Evolutionary conservation across 257 asterid species (phyloP), one percentile per base, ranked within the genome.

Genomic region (Penstemon barbatus): DNA sequence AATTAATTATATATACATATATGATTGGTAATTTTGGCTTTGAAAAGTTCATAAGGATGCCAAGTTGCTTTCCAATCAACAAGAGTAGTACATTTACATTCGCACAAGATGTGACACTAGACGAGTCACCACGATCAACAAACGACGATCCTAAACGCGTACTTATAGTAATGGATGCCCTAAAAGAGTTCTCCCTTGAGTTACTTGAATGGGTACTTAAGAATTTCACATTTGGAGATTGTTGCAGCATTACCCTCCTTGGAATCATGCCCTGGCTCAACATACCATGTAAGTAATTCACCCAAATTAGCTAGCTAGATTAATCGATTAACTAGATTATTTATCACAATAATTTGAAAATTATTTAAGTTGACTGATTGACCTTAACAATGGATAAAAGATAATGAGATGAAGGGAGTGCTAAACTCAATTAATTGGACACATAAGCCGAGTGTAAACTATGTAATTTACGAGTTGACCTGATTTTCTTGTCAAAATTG

Each of bases 251-350:
- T 44, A 83, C 83, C 43, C 77, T 89, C 57, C 78, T 87, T 3
- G 96, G 92, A 1, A 69, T 79, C 41, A 74, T 51, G 72, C 96
- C 92, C 0, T 89, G 87, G 84, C 86, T 86, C 48, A 88, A 84
- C 55, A 80, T 89, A 7, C 85, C 90, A 4, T 62, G 93, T 85
- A 10, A 64, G 75, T 57, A 25, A 25, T 18, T 40, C 7, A 3
- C 5, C 11, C 11, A 46, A 2, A 46, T 46, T 46, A 3, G 2
- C 5, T 3, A 12, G 52, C 3, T 7, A 7, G 9, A 46, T 46
- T 7, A 6, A 9, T 6, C 1, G 33, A 25, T 25, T 25, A 25
- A 25, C 33, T 25, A 25, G 33, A 1, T 25, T 25, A 25, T 25
- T 25, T 25, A 2, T 25, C 33, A 25, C 33, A 25, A 0, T 25